These are phyloP conservation scores for Phytopythium mirpurense DNA, from an alignment of 352 stramenopile genomes.

Conservation along the genomic window DNA sequence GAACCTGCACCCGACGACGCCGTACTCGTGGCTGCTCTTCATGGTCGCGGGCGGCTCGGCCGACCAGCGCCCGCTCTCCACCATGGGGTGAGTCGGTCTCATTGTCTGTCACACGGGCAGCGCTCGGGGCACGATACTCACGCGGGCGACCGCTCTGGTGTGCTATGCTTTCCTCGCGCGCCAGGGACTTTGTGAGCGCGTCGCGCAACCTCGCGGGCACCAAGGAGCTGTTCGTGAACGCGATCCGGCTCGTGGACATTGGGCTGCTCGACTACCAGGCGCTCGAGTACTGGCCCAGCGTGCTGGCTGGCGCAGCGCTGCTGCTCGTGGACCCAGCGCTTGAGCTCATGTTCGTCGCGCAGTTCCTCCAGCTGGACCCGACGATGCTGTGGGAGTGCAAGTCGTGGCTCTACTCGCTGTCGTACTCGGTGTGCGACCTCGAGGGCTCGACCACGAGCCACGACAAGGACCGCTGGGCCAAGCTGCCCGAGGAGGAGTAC, in stretches of 20 bases:
- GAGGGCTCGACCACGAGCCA: conserved; percentile 30
- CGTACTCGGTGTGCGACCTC: conserved; percentile 47
- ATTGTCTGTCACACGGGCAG: too few relatives aligned
- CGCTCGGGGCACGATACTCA: too few relatives aligned
- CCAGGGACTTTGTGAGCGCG: conserved; percentile 62
- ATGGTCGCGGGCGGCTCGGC: conserved; percentile 61
- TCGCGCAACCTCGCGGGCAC: conserved; percentile 51
- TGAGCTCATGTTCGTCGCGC: conserved; percentile 75
- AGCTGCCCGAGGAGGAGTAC: conserved; percentile 61
- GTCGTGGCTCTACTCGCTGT: conserved; percentile 63
- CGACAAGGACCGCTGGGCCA: conserved; percentile 58
- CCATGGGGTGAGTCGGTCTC: conserved; percentile 64
- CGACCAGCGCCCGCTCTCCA: conserved; percentile 54
- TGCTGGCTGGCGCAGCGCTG: conserved; percentile 64
- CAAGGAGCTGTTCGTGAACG: conserved; percentile 67
- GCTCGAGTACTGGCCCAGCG: conserved; percentile 70
- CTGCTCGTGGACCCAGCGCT: conserved; percentile 61
- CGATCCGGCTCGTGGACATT: conserved; percentile 66
- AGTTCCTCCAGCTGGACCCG: conserved; percentile 75
- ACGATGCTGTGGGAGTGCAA: conserved; percentile 80
- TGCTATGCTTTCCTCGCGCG: too few relatives aligned
- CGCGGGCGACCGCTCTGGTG: too few relatives aligned
- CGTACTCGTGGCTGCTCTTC: conserved; percentile 74
- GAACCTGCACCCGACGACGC: conserved; percentile 73
- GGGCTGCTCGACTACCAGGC: conserved; percentile 75